Conservation (phyloP, 2,329 filamentous ascomycete genomes). For the Penicillium concentricum region DNA sequence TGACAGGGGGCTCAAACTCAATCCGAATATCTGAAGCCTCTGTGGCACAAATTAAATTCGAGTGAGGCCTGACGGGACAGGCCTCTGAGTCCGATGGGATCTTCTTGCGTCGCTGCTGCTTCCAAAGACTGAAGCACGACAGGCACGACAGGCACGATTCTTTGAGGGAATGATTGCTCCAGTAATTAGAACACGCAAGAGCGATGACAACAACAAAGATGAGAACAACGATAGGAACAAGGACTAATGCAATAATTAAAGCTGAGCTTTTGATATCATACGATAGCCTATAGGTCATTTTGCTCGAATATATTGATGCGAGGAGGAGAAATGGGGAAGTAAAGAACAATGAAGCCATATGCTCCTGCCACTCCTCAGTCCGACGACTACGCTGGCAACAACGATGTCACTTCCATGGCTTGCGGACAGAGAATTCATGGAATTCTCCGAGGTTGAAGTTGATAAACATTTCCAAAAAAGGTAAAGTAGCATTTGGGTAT, state of each 20-base stretch:
- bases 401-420: neutral
- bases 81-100: conserved; percentile 34
- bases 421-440: neutral
- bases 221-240: conserved; percentile 50
- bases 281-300: conserved; percentile 31
- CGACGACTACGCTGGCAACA: neutral
- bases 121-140: conserved; percentile 25
- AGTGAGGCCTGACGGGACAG: conserved; percentile 19
- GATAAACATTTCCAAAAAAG: neutral
- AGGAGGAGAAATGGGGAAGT: neutral
- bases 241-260: conserved; percentile 46
- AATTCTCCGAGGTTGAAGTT: neutral
- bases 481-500: conserved; percentile 22
- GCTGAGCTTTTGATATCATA: conserved; percentile 36
- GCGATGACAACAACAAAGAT: conserved; percentile 39
- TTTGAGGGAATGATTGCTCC: conserved; percentile 22
- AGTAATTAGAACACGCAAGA: conserved; percentile 41
- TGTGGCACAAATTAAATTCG: conserved; percentile 28
- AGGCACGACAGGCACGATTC: conserved; percentile 19
- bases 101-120: conserved; percentile 25
- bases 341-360: neutral
- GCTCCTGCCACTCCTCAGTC: neutral
- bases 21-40: conserved; percentile 28
- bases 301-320: conserved; percentile 12
- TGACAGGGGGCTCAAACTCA: conserved; percentile 27